Evolutionary conservation across 2,329 filamentous ascomycete species (phyloP).

Genomic region (Trichoderma afroharzianum): DNA sequence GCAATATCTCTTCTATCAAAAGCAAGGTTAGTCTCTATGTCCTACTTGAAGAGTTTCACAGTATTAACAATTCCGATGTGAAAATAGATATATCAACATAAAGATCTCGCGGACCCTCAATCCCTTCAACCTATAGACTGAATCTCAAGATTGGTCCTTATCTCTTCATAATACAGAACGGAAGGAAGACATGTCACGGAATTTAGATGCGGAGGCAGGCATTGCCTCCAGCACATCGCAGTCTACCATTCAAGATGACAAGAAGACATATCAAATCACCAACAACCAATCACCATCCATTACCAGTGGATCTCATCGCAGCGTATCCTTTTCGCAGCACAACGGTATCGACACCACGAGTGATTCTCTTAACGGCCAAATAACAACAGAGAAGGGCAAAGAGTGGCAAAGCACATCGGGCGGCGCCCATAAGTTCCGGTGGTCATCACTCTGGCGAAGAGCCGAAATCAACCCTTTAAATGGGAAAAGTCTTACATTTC

Average conservation of each 20-base stretch:
- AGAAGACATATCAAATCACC: background rate
- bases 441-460: background rate
- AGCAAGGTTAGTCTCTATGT: background rate
- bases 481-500: slow-evolving; percentile 3
- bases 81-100: background rate
- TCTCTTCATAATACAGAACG: background rate
- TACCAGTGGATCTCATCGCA: background rate
- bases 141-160: background rate
- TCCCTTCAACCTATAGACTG: background rate
- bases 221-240: background rate
- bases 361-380: background rate
- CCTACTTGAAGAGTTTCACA: rapidly evolving
- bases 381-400: background rate
- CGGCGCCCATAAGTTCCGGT: background rate
- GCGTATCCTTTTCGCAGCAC: background rate
- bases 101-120: background rate
- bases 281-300: background rate
- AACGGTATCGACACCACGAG: background rate
- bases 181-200: background rate
- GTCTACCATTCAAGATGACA: background rate
- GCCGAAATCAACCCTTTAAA: background rate
- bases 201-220: background rate
- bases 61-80: background rate
- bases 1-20: background rate
- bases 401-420: background rate